These are phyloP conservation scores for Veloboletus limbatus DNA, from an alignment of 1,284 basidiomycete genomes.

Conservation along the genomic window DNA sequence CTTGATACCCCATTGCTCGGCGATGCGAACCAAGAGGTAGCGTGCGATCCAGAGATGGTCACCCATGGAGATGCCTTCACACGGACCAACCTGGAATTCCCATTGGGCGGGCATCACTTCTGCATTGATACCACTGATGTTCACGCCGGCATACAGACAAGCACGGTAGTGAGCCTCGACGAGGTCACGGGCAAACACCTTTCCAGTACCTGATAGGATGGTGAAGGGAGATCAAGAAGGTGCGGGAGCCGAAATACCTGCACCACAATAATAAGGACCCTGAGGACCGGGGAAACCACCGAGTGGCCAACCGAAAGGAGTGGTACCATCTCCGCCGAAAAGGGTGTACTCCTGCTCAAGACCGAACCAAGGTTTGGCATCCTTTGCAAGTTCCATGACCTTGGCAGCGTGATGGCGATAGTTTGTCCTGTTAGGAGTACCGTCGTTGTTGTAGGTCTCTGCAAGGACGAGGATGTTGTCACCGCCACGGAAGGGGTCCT, in stretches of 20 bases:
- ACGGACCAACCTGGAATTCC: conserved; percentile 99
- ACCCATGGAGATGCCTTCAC: conserved; percentile 97
- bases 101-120: conserved; percentile 99
- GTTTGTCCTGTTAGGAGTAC: conserved; percentile 98
- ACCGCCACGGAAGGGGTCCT: conserved; percentile 98
- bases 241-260: conserved; percentile 55
- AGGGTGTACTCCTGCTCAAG: conserved; percentile 99
- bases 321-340: conserved; percentile 86
- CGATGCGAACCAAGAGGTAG: conserved; percentile 88
- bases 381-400: conserved; percentile 88
- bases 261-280: conserved; percentile 99
- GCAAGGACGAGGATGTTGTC: conserved; percentile 97
- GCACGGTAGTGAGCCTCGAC: conserved; percentile 99
- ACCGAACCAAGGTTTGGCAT: conserved; percentile 92
- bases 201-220: conserved; percentile 71
- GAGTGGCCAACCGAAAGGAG: conserved; percentile 96
- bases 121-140: conserved; percentile 99
- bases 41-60: conserved; percentile 98
- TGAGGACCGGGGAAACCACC: conserved; percentile 99
- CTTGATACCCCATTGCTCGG: conserved; percentile 98
- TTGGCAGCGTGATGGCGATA: conserved; percentile 89
- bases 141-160: conserved; percentile 95
- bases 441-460: conserved; percentile 98
- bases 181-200: conserved; percentile 97
- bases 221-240: conserved; percentile 15